Base-by-base conservation (phyloP, 768 basidiomycete genomes). In the Vararia minispora region DNA sequence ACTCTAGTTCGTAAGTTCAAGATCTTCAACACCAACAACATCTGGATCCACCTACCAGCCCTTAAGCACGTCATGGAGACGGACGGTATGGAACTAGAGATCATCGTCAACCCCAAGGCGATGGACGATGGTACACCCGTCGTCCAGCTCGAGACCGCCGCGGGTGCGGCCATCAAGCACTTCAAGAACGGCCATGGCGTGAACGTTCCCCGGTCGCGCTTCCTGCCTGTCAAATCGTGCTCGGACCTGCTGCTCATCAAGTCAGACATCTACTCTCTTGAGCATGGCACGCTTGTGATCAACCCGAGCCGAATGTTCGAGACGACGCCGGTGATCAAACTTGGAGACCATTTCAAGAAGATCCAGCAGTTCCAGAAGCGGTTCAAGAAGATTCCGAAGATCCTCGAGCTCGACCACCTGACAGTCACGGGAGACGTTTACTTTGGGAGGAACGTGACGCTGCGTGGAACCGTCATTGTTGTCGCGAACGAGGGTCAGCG, bases 301-400 rank as follows among this genome's bases (percentile, higher is more conserved):
- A 88, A 83, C 55, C 74, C 75, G 44, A 66, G 72, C 27, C 65
- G 87, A 49, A 82, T 88, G 78, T 90, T 91, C 53, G 75, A 72
- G 52, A 83, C 75, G 14, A 80, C 87, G 20, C 94, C 91, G n/a
- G 89, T 94, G 34, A 86, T 97, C 71, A 95, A 95, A 67, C 74
- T 95, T 34, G 90, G 91, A 31, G 88, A 91, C 59, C 84, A 86
- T 58, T 95, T 98, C 76, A 95, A 92, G 72, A 92, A 88, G 75
- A 83, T 87, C 42, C 74, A 76, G 50, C 72, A 88, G 57, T 94
- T 94, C 71, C 85, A 91, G 65, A 86, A 87, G 60, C 79, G 90
- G 34, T 94, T 97, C 76, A 86, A 88, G 71, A 85, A 81, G 59
- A 91, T 94, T 51, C 91, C 91, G 22, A 75, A 76, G 53, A 84